phyloP scores from a whole-genome alignment of 805 yeast species.

The Teunomyces cretensis region DNA sequence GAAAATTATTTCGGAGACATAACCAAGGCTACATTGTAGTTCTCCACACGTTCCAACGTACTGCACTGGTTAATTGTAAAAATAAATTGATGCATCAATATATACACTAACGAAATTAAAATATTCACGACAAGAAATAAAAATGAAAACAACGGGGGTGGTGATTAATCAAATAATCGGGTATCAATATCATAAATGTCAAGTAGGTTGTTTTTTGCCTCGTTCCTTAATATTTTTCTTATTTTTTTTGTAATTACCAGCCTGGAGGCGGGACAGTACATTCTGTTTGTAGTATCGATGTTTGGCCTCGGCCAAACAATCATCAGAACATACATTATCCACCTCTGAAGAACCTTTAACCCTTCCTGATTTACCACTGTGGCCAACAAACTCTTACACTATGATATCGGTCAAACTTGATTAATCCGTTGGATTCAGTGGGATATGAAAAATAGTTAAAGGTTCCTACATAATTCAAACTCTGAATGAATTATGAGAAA shows the following conservation, averaged over 20 bases:
- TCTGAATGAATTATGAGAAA: constrained; percentile 5
- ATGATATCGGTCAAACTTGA: background rate
- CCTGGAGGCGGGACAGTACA: background rate
- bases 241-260: background rate
- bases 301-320: background rate
- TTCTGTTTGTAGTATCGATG: background rate
- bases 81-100: background rate
- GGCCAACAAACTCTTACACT: constrained; percentile 1
- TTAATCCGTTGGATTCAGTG: background rate
- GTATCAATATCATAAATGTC: background rate
- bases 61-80: no score
- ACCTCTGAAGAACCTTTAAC: constrained; percentile 2
- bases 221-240: background rate
- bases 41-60: no score
- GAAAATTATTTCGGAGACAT: no score
- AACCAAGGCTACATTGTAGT: no score
- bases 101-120: background rate
- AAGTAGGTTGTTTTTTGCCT: background rate
- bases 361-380: background rate
- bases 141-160: background rate
- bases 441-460: background rate
- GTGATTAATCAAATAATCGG: background rate
- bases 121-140: background rate
- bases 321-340: background rate
- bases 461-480: constrained; percentile 3